These are phyloP conservation scores for Erythrophleum fordii DNA, from an alignment of 306 rosid genomes.

Conservation along the genomic window DNA sequence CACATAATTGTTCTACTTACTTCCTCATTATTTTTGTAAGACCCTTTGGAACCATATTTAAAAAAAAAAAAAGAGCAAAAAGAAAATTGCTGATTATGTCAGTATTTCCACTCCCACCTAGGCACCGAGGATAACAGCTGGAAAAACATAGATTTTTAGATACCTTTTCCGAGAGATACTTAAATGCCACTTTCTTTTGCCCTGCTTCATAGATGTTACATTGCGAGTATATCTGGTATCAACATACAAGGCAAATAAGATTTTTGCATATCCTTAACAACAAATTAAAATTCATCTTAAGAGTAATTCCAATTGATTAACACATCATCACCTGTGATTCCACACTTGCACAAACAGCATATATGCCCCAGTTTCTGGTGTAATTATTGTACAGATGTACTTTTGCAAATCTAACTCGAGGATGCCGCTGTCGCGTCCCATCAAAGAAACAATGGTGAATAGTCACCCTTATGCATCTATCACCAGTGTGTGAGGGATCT, in stretches of 20 bases:
- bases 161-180: conserved; percentile 87
- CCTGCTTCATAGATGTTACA: conserved; percentile 97
- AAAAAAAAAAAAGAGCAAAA: background rate
- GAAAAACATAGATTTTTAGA: conserved; percentile 34
- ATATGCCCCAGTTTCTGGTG: conserved; percentile 96
- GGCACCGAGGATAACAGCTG: background rate
- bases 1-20: background rate
- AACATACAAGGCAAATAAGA: conserved; percentile 22
- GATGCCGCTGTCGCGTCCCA: conserved; percentile 93
- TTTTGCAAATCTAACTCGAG: conserved; percentile 86
- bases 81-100: background rate
- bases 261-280: conserved; percentile 11
- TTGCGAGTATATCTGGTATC: conserved; percentile 79
- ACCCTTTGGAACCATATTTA: conserved; percentile 2
- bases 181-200: conserved; percentile 85
- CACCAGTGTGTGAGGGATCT: conserved; percentile 75
- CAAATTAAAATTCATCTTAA: conserved; percentile 6
- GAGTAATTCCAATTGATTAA: conserved; percentile 10
- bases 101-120: background rate
- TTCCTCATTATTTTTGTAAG: conserved; percentile 1
- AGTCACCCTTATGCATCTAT: conserved; percentile 86
- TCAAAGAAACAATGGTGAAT: conserved; percentile 96
- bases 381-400: conserved; percentile 91
- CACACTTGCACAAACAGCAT: conserved; percentile 97
- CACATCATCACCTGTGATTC: conserved; percentile 76